phyloP scores from a whole-genome alignment of 208 protist genomes.

The Trypanosoma avium region DNA sequence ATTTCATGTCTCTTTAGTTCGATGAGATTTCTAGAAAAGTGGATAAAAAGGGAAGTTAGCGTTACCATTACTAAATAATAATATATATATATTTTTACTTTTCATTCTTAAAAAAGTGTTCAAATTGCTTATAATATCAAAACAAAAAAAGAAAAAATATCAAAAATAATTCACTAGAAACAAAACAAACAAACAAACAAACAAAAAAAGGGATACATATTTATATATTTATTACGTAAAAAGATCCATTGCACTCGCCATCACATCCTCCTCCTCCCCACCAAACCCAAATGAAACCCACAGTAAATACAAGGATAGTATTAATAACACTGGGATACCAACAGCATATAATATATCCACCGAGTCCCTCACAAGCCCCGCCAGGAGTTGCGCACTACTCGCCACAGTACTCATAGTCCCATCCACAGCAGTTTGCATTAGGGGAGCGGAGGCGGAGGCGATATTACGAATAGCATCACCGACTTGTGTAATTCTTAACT shows the following conservation, averaged over 20 bases:
- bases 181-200: slow-evolving; percentile 13
- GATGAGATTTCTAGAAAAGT: no score
- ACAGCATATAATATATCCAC: slow-evolving; percentile 17
- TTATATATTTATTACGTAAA: slow-evolving; percentile 7
- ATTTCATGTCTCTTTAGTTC: no score
- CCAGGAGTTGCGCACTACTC: not conserved
- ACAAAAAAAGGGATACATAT: slow-evolving; percentile 8
- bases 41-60: no score
- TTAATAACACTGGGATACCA: slow-evolving; percentile 1
- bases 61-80: no score
- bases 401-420: slow-evolving; percentile 1
- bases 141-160: no score
- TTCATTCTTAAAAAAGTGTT: no score
- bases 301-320: slow-evolving; percentile 8
- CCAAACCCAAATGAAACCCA: slow-evolving; percentile 2
- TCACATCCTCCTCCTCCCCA: not conserved
- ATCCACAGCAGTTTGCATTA: slow-evolving; percentile 8
- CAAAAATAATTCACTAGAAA: not conserved
- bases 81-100: no score
- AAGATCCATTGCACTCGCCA: not conserved
- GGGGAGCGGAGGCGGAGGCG: not conserved
- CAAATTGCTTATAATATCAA: no score
- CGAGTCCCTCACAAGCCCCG: slow-evolving; percentile 2
- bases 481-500: not conserved
- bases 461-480: slow-evolving; percentile 5